Conservation (phyloP, 352 stramenopile species). For the Peronospora farinosa region DNA sequence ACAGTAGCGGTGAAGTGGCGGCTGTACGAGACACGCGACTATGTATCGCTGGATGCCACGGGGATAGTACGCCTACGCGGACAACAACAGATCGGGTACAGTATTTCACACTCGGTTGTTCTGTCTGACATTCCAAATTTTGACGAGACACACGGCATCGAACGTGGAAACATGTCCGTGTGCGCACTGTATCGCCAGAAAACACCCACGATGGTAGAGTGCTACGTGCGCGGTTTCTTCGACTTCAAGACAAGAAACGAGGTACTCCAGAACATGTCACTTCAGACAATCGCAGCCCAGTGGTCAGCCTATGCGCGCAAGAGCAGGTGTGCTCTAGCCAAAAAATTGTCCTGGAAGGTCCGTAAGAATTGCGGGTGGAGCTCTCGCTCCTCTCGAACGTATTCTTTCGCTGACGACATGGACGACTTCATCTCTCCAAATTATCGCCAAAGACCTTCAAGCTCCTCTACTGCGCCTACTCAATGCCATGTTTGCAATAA, state of each 20-base stretch:
- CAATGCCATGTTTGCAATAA: conserved; percentile 25
- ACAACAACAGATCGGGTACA: conserved; percentile 37
- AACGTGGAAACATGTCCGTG: conserved; percentile 44
- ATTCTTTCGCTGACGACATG: conserved; percentile 32
- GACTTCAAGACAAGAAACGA: conserved; percentile 32
- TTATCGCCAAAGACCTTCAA: conserved; percentile 2
- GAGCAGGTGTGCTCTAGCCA: conserved; percentile 28
- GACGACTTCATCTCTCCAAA: conserved; percentile 15
- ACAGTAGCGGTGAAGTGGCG: conserved; percentile 36
- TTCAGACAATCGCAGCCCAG: conserved; percentile 28
- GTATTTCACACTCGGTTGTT: conserved; percentile 37
- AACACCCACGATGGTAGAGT: conserved; percentile 30
- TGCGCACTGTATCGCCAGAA: conserved; percentile 38
- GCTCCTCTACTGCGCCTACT: background rate
- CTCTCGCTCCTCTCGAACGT: conserved; percentile 21
- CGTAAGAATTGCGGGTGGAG: conserved; percentile 31
- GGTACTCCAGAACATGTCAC: conserved; percentile 27
- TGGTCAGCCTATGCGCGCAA: conserved; percentile 32
- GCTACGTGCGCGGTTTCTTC: conserved; percentile 41
- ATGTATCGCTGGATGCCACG: conserved; percentile 32
- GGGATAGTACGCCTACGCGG: conserved; percentile 22
- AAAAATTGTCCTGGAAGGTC: conserved; percentile 33
- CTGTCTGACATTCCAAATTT: conserved; percentile 32
- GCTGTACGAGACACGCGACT: conserved; percentile 32
- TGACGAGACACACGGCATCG: conserved; percentile 21